These are phyloP conservation scores for Pyricularia sp. DNA, from an alignment of 2,329 filamentous ascomycete genomes.

Conservation along the genomic window DNA sequence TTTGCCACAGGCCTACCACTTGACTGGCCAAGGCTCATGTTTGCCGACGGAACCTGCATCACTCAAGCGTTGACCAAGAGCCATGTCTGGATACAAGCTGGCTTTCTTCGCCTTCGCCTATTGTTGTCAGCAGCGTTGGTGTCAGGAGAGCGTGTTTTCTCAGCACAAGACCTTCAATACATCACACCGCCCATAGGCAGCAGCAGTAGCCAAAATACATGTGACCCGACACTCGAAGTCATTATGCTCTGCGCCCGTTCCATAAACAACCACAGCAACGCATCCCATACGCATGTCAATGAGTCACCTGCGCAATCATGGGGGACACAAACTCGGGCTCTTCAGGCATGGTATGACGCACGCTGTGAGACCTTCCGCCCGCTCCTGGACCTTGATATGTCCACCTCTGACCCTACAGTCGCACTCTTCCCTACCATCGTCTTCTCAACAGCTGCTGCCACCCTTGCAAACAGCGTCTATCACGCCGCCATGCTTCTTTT, in stretches of 20 bases:
- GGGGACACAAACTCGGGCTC: background rate
- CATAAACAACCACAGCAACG: background rate
- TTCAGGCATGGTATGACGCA: background rate
- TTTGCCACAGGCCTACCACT: background rate
- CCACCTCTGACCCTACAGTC: constrained; percentile 3
- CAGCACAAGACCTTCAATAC: background rate
- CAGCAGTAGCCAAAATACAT: background rate
- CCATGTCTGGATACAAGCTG: background rate
- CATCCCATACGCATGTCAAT: background rate
- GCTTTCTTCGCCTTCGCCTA: background rate
- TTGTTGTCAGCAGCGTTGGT: background rate
- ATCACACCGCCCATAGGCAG: background rate
- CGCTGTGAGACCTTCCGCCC: background rate
- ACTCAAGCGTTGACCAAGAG: background rate
- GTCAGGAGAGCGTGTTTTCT: background rate
- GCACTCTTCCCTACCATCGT: constrained; percentile 22
- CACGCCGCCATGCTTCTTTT: constrained; percentile 41
- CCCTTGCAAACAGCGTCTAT: constrained; percentile 39
- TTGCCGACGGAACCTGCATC: background rate
- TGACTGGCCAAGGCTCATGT: background rate
- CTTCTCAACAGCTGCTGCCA: constrained; percentile 27
- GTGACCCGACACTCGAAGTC: background rate
- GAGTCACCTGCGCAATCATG: background rate
- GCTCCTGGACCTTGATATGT: background rate
- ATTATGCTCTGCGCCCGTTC: background rate